A percentile compares a stretch with the other conserved stretches of the same genome.
Evolutionary conservation across 2,329 filamentous ascomycete genomes (phyloP).

Genomic region (Sordariomycetes sp.): DNA sequence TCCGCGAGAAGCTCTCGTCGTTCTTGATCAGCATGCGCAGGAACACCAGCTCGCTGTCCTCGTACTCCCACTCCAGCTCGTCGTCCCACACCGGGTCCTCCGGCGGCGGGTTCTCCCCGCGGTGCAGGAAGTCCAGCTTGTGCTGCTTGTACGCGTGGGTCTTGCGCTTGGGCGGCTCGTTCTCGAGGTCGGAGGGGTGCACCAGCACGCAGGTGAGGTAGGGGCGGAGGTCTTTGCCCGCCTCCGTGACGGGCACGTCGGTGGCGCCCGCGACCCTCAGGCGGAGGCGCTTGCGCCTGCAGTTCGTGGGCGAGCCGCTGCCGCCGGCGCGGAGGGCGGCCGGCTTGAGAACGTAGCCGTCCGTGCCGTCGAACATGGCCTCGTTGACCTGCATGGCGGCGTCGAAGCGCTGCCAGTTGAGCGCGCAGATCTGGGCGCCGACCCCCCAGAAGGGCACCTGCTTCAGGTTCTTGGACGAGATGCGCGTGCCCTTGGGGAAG

Average conservation of each 20-base stretch:
- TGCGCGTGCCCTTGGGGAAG: conserved; percentile 58
- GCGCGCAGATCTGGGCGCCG: conserved; percentile 57
- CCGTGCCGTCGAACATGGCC: conserved; percentile 53
- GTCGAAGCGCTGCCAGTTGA: conserved; percentile 62
- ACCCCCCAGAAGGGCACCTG: conserved; percentile 56
- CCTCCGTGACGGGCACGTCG: conserved; percentile 42
- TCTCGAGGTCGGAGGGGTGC: conserved; percentile 40
- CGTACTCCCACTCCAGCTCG: conserved; percentile 55
- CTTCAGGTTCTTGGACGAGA: conserved; percentile 53
- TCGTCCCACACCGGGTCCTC: conserved; percentile 59
- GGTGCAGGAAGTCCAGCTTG: conserved; percentile 42
- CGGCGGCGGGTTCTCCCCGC: conserved; percentile 43
- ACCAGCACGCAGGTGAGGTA: conserved; percentile 57
- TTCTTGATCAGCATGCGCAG: conserved; percentile 56
- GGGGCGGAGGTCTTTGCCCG: conserved; percentile 44
- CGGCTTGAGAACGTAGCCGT: conserved; percentile 57
- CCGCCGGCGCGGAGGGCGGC: conserved; percentile 46
- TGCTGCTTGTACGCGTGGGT: conserved; percentile 50
- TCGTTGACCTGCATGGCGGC: conserved; percentile 58
- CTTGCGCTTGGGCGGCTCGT: conserved; percentile 47
- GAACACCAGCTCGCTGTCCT: conserved; percentile 56
- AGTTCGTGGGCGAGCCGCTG: conserved; percentile 33
- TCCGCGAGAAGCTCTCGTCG: conserved; percentile 50
- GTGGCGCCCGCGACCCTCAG: conserved; percentile 53
- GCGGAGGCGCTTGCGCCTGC: conserved; percentile 36